Conservation (phyloP, 2,329 filamentous ascomycete species). For the Talaromyces sp. region DNA sequence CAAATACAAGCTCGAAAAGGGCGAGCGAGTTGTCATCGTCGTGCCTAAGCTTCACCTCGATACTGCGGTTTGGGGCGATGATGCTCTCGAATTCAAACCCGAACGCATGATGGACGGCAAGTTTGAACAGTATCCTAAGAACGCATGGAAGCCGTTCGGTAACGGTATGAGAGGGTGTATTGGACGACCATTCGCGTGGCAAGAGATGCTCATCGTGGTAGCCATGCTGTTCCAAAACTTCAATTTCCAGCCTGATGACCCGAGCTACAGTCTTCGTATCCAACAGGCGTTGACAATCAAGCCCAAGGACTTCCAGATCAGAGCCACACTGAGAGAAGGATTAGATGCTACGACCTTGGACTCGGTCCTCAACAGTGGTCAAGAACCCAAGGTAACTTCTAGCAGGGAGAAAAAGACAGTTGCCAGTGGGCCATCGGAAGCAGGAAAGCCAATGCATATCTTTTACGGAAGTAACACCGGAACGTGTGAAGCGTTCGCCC, state of each 20-base stretch:
- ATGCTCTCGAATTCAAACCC: conserved; percentile 62
- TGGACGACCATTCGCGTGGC: conserved; percentile 69
- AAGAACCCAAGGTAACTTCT: conserved; percentile 8
- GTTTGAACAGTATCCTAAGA: conserved; percentile 61
- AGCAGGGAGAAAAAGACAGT: conserved; percentile 17
- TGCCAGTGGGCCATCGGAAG: conserved; percentile 6
- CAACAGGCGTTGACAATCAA: conserved; percentile 38
- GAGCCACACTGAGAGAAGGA: conserved; percentile 51
- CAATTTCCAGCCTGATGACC: conserved; percentile 60
- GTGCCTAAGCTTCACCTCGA: conserved; percentile 58
- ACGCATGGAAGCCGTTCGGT: conserved; percentile 70
- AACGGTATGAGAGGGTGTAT: conserved; percentile 68
- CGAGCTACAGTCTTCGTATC: conserved; percentile 39
- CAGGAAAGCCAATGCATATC: conserved; percentile 54
- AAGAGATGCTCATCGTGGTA: conserved; percentile 61
- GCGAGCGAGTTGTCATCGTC: conserved; percentile 48
- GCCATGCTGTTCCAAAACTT: conserved; percentile 68
- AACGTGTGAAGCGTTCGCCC: conserved; percentile 3
- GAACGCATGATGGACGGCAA: conserved; percentile 68
- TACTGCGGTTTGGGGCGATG: conserved; percentile 60
- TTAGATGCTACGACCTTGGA: conserved; percentile 43
- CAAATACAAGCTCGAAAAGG: conserved; percentile 56
- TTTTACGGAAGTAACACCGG: conserved; percentile 18
- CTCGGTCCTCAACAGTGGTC: conserved; percentile 25
- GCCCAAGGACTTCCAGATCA: conserved; percentile 57